Conservation (phyloP, 257 asterid genomes). For the Gynochthodes officinalis region DNA sequence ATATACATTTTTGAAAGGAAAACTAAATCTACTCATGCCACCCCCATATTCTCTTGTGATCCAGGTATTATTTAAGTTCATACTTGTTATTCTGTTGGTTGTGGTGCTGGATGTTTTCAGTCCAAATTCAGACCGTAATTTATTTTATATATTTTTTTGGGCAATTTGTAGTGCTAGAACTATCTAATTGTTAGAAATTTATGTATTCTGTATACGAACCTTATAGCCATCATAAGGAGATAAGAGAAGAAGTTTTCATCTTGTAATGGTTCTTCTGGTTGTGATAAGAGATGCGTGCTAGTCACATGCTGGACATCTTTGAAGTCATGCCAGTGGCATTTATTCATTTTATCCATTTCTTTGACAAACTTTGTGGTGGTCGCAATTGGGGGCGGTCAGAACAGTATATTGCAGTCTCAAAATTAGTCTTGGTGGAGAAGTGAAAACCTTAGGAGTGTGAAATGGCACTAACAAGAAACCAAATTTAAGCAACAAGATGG, state of each 20-base stretch:
- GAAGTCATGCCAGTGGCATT: not conserved
- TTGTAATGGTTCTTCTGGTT: not conserved
- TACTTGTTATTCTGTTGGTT: not conserved
- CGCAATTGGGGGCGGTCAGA: not conserved
- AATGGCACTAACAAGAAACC: not conserved
- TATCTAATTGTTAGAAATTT: not conserved
- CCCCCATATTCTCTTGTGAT: conserved; percentile 68
- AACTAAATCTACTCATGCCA: conserved; percentile 62
- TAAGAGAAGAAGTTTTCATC: not conserved
- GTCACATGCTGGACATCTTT: not conserved
- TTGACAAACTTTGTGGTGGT: not conserved
- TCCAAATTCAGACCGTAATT: not conserved
- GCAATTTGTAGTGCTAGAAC: too few species aligned
- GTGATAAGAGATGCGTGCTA: not conserved
- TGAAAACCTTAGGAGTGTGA: not conserved
- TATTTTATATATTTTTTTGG: conserved; percentile 4
- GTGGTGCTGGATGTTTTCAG: not conserved
- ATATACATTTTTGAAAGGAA: conserved; percentile 60
- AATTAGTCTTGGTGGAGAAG: not conserved
- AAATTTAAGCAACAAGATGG: not conserved
- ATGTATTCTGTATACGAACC: not conserved
- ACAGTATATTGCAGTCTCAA: not conserved
- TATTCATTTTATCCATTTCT: not conserved
- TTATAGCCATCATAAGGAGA: not conserved
- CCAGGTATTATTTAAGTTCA: conserved; percentile 48